These are phyloP conservation scores for Selaginella moellendorffii DNA, from an alignment of 75 land plant species.

Conservation along the genomic window DNA sequence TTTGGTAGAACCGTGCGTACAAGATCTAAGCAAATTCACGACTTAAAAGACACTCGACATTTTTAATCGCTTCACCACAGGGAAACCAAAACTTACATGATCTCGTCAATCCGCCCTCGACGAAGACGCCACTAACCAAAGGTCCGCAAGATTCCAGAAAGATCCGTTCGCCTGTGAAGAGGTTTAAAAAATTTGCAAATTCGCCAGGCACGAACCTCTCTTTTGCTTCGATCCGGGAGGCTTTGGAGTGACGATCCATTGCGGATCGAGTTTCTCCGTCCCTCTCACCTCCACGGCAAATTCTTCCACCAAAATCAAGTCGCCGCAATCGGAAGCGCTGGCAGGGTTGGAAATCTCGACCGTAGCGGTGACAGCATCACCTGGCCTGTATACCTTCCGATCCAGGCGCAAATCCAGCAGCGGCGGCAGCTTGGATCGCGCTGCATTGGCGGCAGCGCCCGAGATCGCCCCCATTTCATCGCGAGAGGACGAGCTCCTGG, in stretches of 20 bases:
- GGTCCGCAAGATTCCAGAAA: not conserved
- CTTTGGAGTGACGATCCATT: constrained; percentile 63
- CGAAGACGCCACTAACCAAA: not conserved
- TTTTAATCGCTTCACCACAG: no score
- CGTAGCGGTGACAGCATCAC: constrained; percentile 45
- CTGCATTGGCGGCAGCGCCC: no score
- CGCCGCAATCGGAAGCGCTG: not conserved
- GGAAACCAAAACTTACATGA: not conserved
- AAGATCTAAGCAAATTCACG: constrained; percentile 55
- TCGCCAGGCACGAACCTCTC: no score
- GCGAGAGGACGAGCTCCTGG: no score
- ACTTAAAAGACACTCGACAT: no score
- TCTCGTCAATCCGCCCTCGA: not conserved
- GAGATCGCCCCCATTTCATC: no score
- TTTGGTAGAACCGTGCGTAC: constrained; percentile 54
- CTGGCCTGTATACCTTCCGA: constrained; percentile 58
- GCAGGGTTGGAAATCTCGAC: constrained; percentile 34
- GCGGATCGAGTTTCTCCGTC: constrained; percentile 70
- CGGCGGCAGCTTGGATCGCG: no score
- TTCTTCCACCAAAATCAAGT: constrained; percentile 41
- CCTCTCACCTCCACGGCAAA: constrained; percentile 68
- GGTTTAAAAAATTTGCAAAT: not conserved
- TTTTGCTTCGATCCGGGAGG: constrained; percentile 53
- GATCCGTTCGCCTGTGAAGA: not conserved
- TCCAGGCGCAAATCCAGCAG: constrained; percentile 37